Evolutionary conservation across 23 red algal genomes (phyloP), one percentile per base, ranked within the genome.

Genomic region (Gracilaria caudata): DNA sequence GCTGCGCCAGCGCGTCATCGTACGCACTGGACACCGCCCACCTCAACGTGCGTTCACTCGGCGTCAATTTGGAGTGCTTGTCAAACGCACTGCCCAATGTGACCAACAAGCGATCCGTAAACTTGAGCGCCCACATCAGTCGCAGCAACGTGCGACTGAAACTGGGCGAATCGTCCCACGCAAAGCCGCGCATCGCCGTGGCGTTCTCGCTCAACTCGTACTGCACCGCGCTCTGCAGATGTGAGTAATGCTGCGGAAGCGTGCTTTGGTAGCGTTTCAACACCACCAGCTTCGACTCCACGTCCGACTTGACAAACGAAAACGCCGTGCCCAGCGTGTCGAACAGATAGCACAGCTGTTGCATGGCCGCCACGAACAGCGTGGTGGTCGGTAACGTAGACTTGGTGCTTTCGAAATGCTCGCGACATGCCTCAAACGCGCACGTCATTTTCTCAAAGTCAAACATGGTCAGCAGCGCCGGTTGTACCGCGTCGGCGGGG

Each of bases 71-170:
- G 82, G 79, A 77, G 28, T 64, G 20, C 2, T 47, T 8, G n/a
- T 43, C 60, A 83, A 81, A 81, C 28, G 77, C 87, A 2, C 72
- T 29, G 47, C 40, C 77, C 17, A 96, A 28, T 17, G 85, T 64
- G 0, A 45, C 79, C 82, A 96, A 89, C 21, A 96, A 39, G 23
- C 80, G 77, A 58, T 93, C 77, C 17, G 91, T 73, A 43, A 96
- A 96, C 66, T 78, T 78, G 26, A 80, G 55, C 41, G 88, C 89
- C 94, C 94, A 96, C 94, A 96, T 96, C 51, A 98, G 26, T 0
- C 88, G 92, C 49, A 95, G 40, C n/a, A 98, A 47, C 26, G 84
- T 93, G 47, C 96, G 84, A 0, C 65, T 74, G 9, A 53, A 80
- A 34, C 58, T 51, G 61, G 78, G 78, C 32, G 24, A 61, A 4